Percentiles rank a stretch among this genome's conserved stretches.
These are phyloP conservation scores for Rhodomyrtus tomentosa DNA, from an alignment of 345 rosid genomes.

Conservation along the genomic window DNA sequence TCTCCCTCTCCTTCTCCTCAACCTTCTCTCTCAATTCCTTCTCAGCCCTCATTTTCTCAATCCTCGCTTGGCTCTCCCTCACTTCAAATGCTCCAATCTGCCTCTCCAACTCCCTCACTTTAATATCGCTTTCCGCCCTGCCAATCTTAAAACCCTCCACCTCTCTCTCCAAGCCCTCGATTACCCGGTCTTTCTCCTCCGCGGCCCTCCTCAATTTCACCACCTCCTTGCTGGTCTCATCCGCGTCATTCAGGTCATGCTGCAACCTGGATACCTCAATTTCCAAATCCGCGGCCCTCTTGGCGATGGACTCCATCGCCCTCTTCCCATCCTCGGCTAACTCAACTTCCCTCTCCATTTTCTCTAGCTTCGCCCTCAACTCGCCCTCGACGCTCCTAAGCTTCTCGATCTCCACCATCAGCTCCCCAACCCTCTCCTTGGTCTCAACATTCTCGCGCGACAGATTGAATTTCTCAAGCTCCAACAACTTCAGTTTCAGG, in stretches of 20 bases:
- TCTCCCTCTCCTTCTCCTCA: slow-evolving; percentile 40
- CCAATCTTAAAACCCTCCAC: slow-evolving; percentile 42
- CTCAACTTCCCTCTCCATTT: slow-evolving; percentile 39
- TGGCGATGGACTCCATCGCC: slow-evolving; percentile 29
- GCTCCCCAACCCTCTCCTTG: slow-evolving; percentile 18
- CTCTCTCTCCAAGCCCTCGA: slow-evolving; percentile 34
- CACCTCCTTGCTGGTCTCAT: slow-evolving; percentile 33
- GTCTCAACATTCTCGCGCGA: slow-evolving; percentile 19
- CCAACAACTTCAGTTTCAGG: slow-evolving; percentile 27
- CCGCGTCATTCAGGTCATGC: slow-evolving; percentile 43
- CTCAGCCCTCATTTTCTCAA: slow-evolving; percentile 47
- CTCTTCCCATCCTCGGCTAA: slow-evolving; percentile 38
- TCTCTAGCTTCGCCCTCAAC: slow-evolving; percentile 25
- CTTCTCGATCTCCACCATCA: slow-evolving; percentile 24
- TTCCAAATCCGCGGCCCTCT: slow-evolving; percentile 59
- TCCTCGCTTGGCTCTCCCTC: slow-evolving; percentile 53
- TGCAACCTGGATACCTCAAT: slow-evolving; percentile 48
- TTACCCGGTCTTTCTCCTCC: slow-evolving; percentile 27
- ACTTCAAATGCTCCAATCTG: slow-evolving; percentile 45
- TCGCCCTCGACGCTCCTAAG: slow-evolving; percentile 22
- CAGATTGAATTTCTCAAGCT: slow-evolving; percentile 37
- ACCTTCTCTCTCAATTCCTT: slow-evolving; percentile 44
- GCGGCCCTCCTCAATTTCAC: slow-evolving; percentile 25
- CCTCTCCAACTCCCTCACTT: slow-evolving; percentile 60
- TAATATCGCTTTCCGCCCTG: slow-evolving; percentile 46